Evolutionary conservation across 306 rosid species (phyloP).

Genomic region (Gastrolobium villosum): DNA sequence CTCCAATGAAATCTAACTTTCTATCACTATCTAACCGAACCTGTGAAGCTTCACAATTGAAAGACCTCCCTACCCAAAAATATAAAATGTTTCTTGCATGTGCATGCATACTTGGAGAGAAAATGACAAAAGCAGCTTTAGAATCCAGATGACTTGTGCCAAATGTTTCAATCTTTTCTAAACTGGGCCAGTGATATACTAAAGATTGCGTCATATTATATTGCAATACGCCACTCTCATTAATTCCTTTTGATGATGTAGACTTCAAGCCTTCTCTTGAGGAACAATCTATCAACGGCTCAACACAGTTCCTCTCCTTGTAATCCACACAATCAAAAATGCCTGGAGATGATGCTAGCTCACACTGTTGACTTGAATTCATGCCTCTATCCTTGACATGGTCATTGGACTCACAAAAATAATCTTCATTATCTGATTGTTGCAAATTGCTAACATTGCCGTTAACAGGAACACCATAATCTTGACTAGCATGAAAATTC

Average conservation of each 20-base stretch:
- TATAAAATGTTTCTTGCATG: slow-evolving; percentile 63
- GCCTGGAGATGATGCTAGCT: slow-evolving; percentile 33
- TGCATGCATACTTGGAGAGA: slow-evolving; percentile 64
- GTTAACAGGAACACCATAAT: slow-evolving; percentile 46
- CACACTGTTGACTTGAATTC: slow-evolving; percentile 53
- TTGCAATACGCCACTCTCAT: slow-evolving; percentile 51
- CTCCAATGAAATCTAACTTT: slow-evolving; percentile 58
- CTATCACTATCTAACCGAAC: slow-evolving; percentile 64
- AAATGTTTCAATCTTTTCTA: slow-evolving; percentile 69
- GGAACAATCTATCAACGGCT: slow-evolving; percentile 46
- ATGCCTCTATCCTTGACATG: slow-evolving; percentile 50
- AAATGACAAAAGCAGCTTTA: slow-evolving; percentile 73
- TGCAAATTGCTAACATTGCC: slow-evolving; percentile 48
- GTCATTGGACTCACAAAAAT: slow-evolving; percentile 48
- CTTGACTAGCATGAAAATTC: slow-evolving; percentile 52
- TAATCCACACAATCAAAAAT: slow-evolving; percentile 40
- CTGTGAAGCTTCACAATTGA: slow-evolving; percentile 57
- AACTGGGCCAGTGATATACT: slow-evolving; percentile 83
- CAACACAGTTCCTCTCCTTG: slow-evolving; percentile 51
- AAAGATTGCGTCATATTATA: slow-evolving; percentile 50
- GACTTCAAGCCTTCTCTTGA: slow-evolving; percentile 48
- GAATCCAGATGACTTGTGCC: slow-evolving; percentile 73
- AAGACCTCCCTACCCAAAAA: slow-evolving; percentile 87
- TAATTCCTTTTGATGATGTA: slow-evolving; percentile 52
- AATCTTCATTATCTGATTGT: slow-evolving; percentile 49